Percentiles rank a stretch among this genome's conserved stretches.
Evolutionary conservation across 163 green algal species (phyloP).

Genomic region (Scenedesmus sp.): DNA sequence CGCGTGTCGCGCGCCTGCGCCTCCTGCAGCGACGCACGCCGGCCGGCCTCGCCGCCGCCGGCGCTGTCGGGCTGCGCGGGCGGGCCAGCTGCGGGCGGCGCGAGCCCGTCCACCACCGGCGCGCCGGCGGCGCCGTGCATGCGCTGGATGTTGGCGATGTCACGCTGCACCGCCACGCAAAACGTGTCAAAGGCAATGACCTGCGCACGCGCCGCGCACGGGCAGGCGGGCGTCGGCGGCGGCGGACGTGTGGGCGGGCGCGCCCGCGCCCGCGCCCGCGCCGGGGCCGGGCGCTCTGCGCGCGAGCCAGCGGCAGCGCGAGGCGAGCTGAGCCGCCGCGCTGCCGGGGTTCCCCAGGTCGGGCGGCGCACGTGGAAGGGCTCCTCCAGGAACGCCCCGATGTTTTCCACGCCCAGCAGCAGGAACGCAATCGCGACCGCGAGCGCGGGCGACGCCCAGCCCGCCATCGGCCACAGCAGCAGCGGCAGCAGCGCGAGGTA

Average conservation of each 20-base stretch:
- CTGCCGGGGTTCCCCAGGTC: too few relatives aligned
- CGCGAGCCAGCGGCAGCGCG: too few relatives aligned
- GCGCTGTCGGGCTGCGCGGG: too few relatives aligned
- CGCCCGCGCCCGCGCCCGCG: too few relatives aligned
- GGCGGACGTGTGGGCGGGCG: background rate
- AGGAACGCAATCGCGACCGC: slow-evolving; percentile 53
- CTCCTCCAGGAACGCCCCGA: slow-evolving; percentile 69
- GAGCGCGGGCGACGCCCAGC: slow-evolving; percentile 17
- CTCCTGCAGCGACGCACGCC: too few relatives aligned
- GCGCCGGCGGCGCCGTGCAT: slow-evolving; percentile 19
- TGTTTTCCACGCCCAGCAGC: slow-evolving; percentile 67
- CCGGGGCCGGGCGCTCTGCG: too few relatives aligned
- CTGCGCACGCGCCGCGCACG: background rate
- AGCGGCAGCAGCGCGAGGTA: slow-evolving; percentile 54
- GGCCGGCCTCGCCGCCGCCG: too few relatives aligned
- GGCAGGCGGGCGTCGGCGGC: background rate
- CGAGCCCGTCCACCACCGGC: slow-evolving; percentile 10
- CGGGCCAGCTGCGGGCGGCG: too few relatives aligned
- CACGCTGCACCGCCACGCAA: slow-evolving; percentile 21
- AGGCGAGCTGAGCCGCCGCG: too few relatives aligned
- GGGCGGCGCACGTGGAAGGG: slow-evolving; percentile 54
- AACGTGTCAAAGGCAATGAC: slow-evolving; percentile 64
- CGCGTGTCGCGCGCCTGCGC: too few relatives aligned
- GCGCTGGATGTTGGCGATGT: slow-evolving; percentile 14
- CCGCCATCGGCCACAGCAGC: slow-evolving; percentile 44